A percentile compares a stretch with the other conserved stretches of the same genome.
These are phyloP conservation scores for Phytopythium oedochilum DNA, from an alignment of 352 stramenopile genomes.

Conservation along the genomic window DNA sequence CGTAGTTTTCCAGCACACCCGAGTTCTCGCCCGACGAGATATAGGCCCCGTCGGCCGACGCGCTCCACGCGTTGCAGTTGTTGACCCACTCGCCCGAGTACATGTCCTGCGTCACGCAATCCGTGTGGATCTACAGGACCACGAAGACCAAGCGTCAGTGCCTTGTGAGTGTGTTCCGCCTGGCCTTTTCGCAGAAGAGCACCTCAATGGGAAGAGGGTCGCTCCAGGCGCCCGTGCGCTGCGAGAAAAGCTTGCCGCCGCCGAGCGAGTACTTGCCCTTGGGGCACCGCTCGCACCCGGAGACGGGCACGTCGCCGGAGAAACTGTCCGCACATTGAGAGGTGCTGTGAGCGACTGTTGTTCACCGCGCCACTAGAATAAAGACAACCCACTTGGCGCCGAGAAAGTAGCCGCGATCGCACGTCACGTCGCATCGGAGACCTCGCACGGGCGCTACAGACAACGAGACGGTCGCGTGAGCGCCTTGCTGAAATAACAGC, in stretches of 20 bases:
- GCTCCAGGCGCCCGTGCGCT: conserved; percentile 64
- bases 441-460: conserved; percentile 52
- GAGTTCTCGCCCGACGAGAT: conserved; percentile 73
- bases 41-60: conserved; percentile 46
- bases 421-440: conserved; percentile 69
- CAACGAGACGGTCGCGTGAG: not conserved
- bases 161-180: too few relatives aligned
- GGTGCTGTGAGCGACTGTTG: not conserved
- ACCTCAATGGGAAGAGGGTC: conserved; percentile 52
- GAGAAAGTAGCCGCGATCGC: conserved; percentile 64
- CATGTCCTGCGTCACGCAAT: conserved; percentile 75
- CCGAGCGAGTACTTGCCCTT: conserved; percentile 75
- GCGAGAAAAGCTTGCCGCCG: conserved; percentile 66
- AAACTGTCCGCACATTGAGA: conserved; percentile 33
- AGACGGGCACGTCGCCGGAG: conserved; percentile 45
- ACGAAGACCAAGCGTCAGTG: not conserved
- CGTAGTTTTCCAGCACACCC: conserved; percentile 54
- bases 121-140: conserved; percentile 36
- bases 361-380: not conserved
- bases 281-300: conserved; percentile 65
- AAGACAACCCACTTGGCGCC: conserved; percentile 60
- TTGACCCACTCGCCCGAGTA: conserved; percentile 69
- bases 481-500: not conserved
- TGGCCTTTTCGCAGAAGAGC: too few relatives aligned
- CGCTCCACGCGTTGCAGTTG: conserved; percentile 71